Base-by-base conservation (phyloP, 768 basidiomycete species). In the Wakefieldia striispora region DNA sequence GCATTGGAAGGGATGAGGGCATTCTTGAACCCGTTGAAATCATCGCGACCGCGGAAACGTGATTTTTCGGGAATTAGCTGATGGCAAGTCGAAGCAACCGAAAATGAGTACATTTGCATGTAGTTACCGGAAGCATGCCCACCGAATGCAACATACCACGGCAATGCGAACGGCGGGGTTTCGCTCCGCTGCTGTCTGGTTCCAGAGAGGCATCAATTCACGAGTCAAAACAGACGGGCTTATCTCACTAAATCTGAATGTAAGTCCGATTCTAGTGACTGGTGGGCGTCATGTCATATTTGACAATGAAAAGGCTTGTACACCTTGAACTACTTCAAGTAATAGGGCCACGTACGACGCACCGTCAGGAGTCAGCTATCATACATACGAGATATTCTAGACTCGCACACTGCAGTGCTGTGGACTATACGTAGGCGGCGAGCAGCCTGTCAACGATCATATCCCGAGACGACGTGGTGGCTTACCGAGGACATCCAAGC, bases 151-250 rank as follows among this genome's bases (percentile, higher is more conserved):
- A n/a, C n/a, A n/a, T n/a, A n/a, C n/a, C n/a, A n/a, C n/a, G n/a
- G n/a, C n/a, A n/a, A n/a, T n/a, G n/a, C n/a, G n/a, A n/a, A n/a
- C n/a, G n/a, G n/a, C n/a, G 0, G 80, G 72, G 20, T 67, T 66
- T 0, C 72, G 64, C 40, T 73, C 63, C 16, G 69, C 54, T 0
- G 81, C 76, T 1, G 85, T 85, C 45, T 69, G 63, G 35, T 65
- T 67, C 40, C 86, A 58, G 3, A 83, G 59, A 3, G 83, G 79
- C 33, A 83, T 69, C 7, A 86, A 71, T 4, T 74, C 71, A 19
- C 71, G 64, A 9, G 81, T 84, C 52, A 86, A 75, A 13, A 78
- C 72, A 47, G 81, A 60, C 62, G 82, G 82, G 67, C 80, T 45
- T 66, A 86, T 53, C 68, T 79, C 68, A 65, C 80, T 65, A 64